A percentile compares a stretch with the other conserved stretches of the same genome.
phyloP scores from a whole-genome alignment of 2,329 filamentous ascomycete species.

The Ceratocystis albifundus region DNA sequence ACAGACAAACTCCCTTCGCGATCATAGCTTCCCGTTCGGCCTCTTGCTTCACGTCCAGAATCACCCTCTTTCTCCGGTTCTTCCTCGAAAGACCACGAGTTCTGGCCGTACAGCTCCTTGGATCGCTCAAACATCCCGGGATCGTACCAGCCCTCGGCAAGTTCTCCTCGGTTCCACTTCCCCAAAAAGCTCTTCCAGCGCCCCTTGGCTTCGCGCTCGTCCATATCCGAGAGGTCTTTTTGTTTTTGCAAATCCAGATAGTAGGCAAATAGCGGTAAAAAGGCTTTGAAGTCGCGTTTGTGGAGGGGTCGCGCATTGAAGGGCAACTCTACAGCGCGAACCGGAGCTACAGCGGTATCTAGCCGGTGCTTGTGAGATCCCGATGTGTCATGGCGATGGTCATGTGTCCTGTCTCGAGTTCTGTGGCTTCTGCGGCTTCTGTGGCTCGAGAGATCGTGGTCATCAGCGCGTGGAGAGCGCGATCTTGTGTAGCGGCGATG shows the following conservation, averaged over 20 bases:
- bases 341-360: background rate
- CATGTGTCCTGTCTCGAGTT: background rate
- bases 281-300: constrained; percentile 55
- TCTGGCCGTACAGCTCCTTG: constrained; percentile 19
- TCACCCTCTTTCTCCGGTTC: background rate
- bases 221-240: constrained; percentile 54
- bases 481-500: background rate
- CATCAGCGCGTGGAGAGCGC: background rate
- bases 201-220: constrained; percentile 64
- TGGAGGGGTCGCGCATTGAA: constrained; percentile 53
- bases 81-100: constrained; percentile 14
- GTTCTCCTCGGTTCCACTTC: constrained; percentile 83
- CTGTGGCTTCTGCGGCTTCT: background rate
- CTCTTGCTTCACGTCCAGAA: background rate
- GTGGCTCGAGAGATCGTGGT: background rate
- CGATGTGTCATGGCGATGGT: background rate
- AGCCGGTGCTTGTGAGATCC: background rate
- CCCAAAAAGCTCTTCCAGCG: constrained; percentile 87
- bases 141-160: constrained; percentile 90
- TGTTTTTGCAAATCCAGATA: constrained; percentile 86
- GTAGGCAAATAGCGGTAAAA: constrained; percentile 62
- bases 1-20: background rate
- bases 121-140: constrained; percentile 48
- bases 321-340: constrained; percentile 39
- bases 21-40: background rate